Evolutionary conservation across 2,329 filamentous ascomycete species (phyloP).

Genomic region (Paracorniculantispora psalliotae): DNA sequence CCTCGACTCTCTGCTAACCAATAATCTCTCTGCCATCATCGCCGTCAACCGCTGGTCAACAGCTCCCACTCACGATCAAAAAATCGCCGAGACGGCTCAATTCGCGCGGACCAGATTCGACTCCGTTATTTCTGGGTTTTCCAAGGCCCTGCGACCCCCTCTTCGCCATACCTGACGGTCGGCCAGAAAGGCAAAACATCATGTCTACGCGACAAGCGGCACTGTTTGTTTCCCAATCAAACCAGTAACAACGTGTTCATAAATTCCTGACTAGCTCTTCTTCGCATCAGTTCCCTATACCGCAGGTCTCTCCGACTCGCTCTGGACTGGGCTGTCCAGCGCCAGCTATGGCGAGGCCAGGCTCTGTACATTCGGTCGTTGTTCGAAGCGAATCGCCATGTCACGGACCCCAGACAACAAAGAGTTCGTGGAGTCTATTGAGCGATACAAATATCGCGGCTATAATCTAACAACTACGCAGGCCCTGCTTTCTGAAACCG

Average conservation of each 20-base stretch:
- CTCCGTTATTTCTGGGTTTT: background rate
- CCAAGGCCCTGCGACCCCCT: background rate
- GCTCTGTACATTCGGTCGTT: constrained; percentile 92
- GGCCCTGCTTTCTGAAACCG: constrained; percentile 81
- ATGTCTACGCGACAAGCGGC: constrained; percentile 47
- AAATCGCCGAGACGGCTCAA: background rate
- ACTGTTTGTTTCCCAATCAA: constrained; percentile 36
- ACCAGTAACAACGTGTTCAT: constrained; percentile 8
- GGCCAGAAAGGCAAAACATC: background rate
- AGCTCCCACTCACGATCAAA: background rate
- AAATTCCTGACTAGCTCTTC: background rate
- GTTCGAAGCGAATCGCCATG: constrained; percentile 87
- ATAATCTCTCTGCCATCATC: background rate
- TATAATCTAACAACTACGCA: constrained; percentile 31
- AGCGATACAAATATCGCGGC: background rate
- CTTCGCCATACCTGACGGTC: background rate
- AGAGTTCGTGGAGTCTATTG: constrained; percentile 52
- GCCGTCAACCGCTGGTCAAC: background rate
- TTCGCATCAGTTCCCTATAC: constrained; percentile 65
- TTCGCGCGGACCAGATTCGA: background rate
- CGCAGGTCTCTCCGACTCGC: constrained; percentile 88
- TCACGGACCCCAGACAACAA: constrained; percentile 80
- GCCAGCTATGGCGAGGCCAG: constrained; percentile 90
- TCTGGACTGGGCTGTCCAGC: constrained; percentile 91
- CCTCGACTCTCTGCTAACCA: background rate